phyloP scores from a whole-genome alignment of 2,329 filamentous ascomycete species.

The Botrytis sinoallii region DNA sequence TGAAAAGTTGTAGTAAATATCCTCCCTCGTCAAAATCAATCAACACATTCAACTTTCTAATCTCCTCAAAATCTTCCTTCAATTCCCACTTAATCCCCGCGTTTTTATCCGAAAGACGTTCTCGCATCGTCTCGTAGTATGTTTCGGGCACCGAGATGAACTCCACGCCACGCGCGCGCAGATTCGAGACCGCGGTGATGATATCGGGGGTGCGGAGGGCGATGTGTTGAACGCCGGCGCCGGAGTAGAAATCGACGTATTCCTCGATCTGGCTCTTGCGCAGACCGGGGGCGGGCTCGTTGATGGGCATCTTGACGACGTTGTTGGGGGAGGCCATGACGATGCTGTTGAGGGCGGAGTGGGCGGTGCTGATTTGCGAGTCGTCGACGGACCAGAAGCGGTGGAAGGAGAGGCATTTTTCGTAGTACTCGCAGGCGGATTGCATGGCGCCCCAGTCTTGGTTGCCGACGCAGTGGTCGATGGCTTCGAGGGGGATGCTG shows the following conservation, averaged over 20 bases:
- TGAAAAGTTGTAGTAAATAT: slow-evolving; percentile 75
- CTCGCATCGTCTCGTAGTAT: slow-evolving; percentile 77
- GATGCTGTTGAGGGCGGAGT: slow-evolving; percentile 80
- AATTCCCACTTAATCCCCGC: slow-evolving; percentile 54
- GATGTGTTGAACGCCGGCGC: slow-evolving; percentile 89
- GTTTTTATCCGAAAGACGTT: slow-evolving; percentile 60
- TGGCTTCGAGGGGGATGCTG: slow-evolving; percentile 63
- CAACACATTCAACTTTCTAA: slow-evolving; percentile 78
- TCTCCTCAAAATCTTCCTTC: slow-evolving; percentile 73
- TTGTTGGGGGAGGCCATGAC: slow-evolving; percentile 88
- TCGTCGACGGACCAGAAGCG: slow-evolving; percentile 98
- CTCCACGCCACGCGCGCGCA: slow-evolving; percentile 84
- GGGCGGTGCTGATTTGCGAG: slow-evolving; percentile 87
- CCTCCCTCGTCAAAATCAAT: slow-evolving; percentile 95
- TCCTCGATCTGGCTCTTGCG: slow-evolving; percentile 95
- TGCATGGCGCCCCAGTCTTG: slow-evolving; percentile 91
- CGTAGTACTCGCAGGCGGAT: slow-evolving; percentile 67
- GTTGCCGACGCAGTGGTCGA: slow-evolving; percentile 97
- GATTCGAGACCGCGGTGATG: slow-evolving; percentile 68
- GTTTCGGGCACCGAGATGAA: slow-evolving; percentile 87
- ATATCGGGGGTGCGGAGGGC: slow-evolving; percentile 82
- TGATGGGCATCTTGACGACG: slow-evolving; percentile 96
- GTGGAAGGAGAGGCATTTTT: slow-evolving; percentile 86
- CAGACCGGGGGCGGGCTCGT: slow-evolving; percentile 87
- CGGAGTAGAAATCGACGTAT: slow-evolving; percentile 85